A percentile compares a stretch with the other conserved stretches of the same genome.
These are phyloP conservation scores for Didymella arachidicola DNA, from an alignment of 2,329 filamentous ascomycete genomes.

Conservation along the genomic window DNA sequence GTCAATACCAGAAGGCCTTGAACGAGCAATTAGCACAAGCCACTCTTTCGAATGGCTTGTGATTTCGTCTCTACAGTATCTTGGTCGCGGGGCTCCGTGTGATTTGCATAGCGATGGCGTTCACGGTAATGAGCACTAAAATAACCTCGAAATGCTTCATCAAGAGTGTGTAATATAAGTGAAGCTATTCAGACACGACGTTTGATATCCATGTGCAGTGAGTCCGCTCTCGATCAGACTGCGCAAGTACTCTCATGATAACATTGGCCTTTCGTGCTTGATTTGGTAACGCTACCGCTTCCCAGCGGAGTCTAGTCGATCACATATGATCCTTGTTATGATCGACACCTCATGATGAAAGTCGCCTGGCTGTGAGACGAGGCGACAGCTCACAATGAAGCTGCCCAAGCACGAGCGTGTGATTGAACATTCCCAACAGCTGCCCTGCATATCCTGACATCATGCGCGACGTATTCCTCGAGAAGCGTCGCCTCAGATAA, in stretches of 20 bases:
- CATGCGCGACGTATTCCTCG: not conserved
- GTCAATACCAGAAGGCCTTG: constrained; percentile 75
- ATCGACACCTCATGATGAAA: constrained; percentile 14
- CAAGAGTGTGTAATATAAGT: not conserved
- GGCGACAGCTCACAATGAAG: constrained; percentile 7
- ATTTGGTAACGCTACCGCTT: constrained; percentile 8
- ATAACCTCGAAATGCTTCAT: not conserved
- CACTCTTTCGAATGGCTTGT: constrained; percentile 11
- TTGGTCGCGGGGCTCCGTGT: constrained; percentile 5
- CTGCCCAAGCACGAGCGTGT: constrained; percentile 2
- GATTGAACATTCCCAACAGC: not conserved
- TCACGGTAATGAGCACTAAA: constrained; percentile 8
- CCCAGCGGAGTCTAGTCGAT: constrained; percentile 11
- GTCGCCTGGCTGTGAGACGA: constrained; percentile 13
- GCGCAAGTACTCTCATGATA: not conserved
- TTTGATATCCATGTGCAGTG: no score
- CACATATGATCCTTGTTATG: constrained; percentile 4
- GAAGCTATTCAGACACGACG: not conserved
- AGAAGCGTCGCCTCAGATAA: not conserved
- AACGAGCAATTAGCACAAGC: constrained; percentile 61
- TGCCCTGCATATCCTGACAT: constrained; percentile 2
- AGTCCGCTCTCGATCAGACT: not conserved
- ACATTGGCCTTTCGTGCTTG: not conserved
- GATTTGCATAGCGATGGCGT: constrained; percentile 48
- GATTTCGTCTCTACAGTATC: not conserved